Percentiles rank a stretch among this genome's conserved stretches.
phyloP scores from a whole-genome alignment of 2,329 filamentous ascomycete genomes.

The Arthrinium phaeospermum region DNA sequence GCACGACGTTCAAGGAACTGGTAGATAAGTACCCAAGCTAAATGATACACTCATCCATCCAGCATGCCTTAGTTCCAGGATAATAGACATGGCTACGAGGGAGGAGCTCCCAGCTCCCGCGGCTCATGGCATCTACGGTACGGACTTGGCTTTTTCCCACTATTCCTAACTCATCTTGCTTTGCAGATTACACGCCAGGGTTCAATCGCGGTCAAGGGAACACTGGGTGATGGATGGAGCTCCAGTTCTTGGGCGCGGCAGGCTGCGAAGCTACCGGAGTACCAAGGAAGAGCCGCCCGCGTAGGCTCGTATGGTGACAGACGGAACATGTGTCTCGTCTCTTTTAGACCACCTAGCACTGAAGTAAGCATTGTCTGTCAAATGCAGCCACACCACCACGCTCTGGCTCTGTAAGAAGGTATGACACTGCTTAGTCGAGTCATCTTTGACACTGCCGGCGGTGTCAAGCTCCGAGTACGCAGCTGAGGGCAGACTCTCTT shows the following conservation, averaged over 20 bases:
- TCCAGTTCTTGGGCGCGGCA: not conserved
- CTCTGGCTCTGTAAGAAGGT: not conserved
- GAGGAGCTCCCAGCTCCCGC: not conserved
- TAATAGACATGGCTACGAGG: not conserved
- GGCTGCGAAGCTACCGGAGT: not conserved
- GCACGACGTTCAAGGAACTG: not conserved
- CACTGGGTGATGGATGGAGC: not conserved
- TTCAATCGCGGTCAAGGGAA: not conserved
- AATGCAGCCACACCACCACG: constrained; percentile 13
- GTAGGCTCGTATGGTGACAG: constrained; percentile 14
- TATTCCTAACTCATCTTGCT: constrained; percentile 4
- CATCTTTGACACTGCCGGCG: constrained; percentile 4
- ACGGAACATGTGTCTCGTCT: constrained; percentile 7
- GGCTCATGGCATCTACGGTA: not conserved
- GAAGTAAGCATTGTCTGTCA: constrained; percentile 6
- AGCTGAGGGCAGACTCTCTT: not conserved
- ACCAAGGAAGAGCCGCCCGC: not conserved
- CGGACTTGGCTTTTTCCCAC: not conserved
- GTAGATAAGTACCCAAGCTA: constrained; percentile 1
- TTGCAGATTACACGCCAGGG: constrained; percentile 9
- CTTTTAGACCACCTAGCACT: not conserved
- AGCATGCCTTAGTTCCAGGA: constrained; percentile 5
- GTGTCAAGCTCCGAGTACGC: constrained; percentile 4
- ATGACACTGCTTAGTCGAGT: constrained; percentile 16
- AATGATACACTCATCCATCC: not conserved